phyloP scores from a whole-genome alignment of 1,139 yeast genomes.

The Pichia sp. region DNA sequence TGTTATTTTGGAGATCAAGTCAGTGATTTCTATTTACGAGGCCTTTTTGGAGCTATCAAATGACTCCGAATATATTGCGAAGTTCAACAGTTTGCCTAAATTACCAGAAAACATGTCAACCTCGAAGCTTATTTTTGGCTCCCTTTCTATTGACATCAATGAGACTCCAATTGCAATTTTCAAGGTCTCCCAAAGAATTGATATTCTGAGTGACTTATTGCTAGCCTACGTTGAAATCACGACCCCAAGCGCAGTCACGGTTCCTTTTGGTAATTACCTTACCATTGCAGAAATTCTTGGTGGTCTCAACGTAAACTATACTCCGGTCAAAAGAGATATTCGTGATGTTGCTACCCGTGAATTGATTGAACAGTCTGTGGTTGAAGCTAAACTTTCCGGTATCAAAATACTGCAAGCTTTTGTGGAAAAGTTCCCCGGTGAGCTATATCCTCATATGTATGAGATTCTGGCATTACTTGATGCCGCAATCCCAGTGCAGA shows the following conservation, averaged over 20 bases:
- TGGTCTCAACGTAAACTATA: conserved; percentile 49
- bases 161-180: conserved; percentile 44
- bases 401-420: conserved; percentile 40
- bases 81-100: conserved; percentile 25
- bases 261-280: conserved; percentile 57
- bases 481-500: conserved; percentile 41
- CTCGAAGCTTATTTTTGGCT: conserved; percentile 36
- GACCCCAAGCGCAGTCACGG: conserved; percentile 38
- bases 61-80: conserved; percentile 42
- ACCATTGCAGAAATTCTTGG: conserved; percentile 47
- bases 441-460: conserved; percentile 45
- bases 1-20: conserved; percentile 45
- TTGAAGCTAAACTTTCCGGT: conserved; percentile 43
- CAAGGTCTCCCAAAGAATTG: conserved; percentile 47
- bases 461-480: conserved; percentile 51
- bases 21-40: conserved; percentile 49
- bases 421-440: conserved; percentile 40
- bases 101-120: conserved; percentile 18
- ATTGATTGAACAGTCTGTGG: conserved; percentile 40
- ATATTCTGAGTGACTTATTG: conserved; percentile 43
- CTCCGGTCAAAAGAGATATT: conserved; percentile 54
- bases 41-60: conserved; percentile 54
- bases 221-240: conserved; percentile 41
- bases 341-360: conserved; percentile 43
- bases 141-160: conserved; percentile 54